These are phyloP conservation scores for Nakazawaea ambrosiae DNA, from an alignment of 805 yeast genomes.

Conservation along the genomic window DNA sequence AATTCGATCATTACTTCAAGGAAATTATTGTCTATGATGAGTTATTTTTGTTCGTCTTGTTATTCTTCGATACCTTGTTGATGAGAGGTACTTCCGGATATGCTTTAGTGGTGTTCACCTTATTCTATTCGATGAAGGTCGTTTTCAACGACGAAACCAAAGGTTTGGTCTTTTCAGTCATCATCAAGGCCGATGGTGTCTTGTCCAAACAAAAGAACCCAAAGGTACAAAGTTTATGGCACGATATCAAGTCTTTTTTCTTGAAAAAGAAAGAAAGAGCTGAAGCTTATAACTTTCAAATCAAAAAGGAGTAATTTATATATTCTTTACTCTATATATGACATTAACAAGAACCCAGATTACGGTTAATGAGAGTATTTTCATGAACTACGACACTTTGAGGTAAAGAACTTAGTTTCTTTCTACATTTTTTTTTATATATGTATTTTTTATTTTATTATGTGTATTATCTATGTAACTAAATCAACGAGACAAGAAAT, in stretches of 20 bases:
- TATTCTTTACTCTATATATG: no score
- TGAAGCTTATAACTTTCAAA: conserved; percentile 17
- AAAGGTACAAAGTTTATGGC: conserved; percentile 35
- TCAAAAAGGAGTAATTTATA: conserved; percentile 1
- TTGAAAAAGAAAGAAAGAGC: conserved; percentile 32
- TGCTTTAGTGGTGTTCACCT: conserved; percentile 48
- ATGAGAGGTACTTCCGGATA: conserved; percentile 66
- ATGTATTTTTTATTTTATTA: no score
- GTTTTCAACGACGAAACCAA: conserved; percentile 45
- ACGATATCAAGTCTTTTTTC: conserved; percentile 30
- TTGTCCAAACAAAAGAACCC: conserved; percentile 37
- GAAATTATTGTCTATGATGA: conserved; percentile 55
- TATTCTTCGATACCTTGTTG: conserved; percentile 51
- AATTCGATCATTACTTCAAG: conserved; percentile 31
- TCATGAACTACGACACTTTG: no score
- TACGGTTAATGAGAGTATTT: no score
- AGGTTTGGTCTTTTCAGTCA: conserved; percentile 31
- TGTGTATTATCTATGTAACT: no score
- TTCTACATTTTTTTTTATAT: no score
- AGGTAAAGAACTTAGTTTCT: no score
- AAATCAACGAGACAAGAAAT: no score
- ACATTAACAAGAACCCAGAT: no score
- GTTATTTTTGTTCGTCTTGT: conserved; percentile 42
- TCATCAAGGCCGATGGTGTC: conserved; percentile 36
- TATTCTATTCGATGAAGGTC: conserved; percentile 67